Conservation (phyloP, 2,329 filamentous ascomycete species). For the Emergomyces pasteurianus region DNA sequence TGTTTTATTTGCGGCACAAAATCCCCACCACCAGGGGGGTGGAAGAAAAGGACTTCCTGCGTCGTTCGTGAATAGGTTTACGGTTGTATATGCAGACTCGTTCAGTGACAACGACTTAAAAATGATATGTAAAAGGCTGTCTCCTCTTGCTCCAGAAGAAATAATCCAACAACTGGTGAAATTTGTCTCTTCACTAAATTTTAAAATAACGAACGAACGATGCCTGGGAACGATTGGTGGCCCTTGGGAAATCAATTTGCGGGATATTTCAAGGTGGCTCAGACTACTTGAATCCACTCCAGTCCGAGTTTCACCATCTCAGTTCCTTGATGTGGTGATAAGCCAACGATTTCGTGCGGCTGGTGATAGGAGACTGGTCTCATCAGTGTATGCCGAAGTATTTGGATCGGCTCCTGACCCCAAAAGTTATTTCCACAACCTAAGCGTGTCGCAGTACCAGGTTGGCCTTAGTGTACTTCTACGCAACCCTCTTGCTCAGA, state of each 20-base stretch:
- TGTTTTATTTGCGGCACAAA: conserved; percentile 92
- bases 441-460: conserved; percentile 56
- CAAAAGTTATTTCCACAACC: conserved; percentile 59
- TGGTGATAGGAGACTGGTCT: conserved; percentile 54
- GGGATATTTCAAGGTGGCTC: conserved; percentile 82
- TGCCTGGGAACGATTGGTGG: conserved; percentile 48
- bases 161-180: conserved; percentile 57
- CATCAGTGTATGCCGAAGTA: conserved; percentile 52
- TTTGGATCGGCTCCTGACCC: conserved; percentile 43
- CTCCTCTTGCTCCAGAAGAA: conserved; percentile 48
- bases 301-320: conserved; percentile 50
- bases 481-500: conserved; percentile 40
- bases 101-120: conserved; percentile 72
- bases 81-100: conserved; percentile 90
- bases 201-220: conserved; percentile 49
- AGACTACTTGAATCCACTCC: conserved; percentile 53
- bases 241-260: conserved; percentile 93
- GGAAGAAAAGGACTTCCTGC: conserved; percentile 87
- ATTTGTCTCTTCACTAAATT: conserved; percentile 72
- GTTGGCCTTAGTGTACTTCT: conserved; percentile 63
- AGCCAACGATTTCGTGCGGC: conserved; percentile 72
- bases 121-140: conserved; percentile 68
- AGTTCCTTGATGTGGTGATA: conserved; percentile 74
- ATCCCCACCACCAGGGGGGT: conserved; percentile 93
- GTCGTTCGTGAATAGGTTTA: conserved; percentile 96